phyloP scores from a whole-genome alignment of 331 rosid genomes.

The Pyrus hybrid region DNA sequence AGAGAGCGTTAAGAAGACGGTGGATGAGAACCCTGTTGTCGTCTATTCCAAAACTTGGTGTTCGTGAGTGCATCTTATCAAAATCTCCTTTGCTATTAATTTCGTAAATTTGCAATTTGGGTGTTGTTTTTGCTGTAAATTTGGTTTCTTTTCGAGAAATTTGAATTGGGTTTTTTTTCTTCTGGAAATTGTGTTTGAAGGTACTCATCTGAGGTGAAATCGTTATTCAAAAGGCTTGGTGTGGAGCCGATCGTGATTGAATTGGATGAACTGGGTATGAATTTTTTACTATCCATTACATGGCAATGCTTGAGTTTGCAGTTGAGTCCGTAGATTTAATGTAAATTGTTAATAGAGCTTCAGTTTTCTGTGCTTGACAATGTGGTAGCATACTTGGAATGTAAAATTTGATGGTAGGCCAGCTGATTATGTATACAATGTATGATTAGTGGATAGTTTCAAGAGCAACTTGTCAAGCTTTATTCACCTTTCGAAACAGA shows the following conservation, averaged over 20 bases:
- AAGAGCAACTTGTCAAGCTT: background rate
- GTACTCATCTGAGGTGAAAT: slow-evolving; percentile 83
- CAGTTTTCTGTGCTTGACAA: background rate
- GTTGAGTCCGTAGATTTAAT: background rate
- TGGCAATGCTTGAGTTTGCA: background rate
- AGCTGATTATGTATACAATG: background rate
- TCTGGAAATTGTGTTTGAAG: slow-evolving; percentile 21
- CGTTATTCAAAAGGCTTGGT: slow-evolving; percentile 70
- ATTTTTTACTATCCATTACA: background rate
- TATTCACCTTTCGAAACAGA: background rate
- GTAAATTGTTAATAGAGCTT: background rate
- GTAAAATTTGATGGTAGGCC: background rate
- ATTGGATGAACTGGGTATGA: slow-evolving; percentile 84
- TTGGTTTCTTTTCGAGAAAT: background rate
- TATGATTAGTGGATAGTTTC: background rate
- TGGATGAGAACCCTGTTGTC: slow-evolving; percentile 59
- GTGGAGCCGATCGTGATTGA: slow-evolving; percentile 62
- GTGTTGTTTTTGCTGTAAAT: background rate
- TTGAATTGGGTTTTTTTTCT: background rate
- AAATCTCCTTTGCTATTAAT: background rate
- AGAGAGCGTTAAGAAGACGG: slow-evolving; percentile 70
- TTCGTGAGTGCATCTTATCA: slow-evolving; percentile 47
- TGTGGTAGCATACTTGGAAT: background rate
- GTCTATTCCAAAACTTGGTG: slow-evolving; percentile 97
- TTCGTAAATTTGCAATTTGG: background rate